Evolutionary conservation across 192 early-diverging fungal species (phyloP), one percentile per base, ranked within the genome.

Genomic region (Mortierella alpina): DNA sequence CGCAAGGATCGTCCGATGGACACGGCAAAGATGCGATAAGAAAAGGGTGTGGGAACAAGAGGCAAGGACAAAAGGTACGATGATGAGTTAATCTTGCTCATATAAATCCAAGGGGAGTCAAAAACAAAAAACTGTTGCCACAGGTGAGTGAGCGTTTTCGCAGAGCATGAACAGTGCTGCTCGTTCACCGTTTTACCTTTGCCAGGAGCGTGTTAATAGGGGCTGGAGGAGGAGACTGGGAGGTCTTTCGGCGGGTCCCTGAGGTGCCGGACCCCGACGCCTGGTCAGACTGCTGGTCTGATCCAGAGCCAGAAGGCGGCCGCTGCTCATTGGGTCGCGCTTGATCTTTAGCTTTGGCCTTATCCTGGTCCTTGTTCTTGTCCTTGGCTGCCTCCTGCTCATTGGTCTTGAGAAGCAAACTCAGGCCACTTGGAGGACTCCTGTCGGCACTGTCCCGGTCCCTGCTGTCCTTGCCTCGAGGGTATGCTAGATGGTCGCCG

Each of bases 381-480:
- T 59, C 41, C 10, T 62, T 53, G 51, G 72, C 10, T n/a, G 46
- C 57, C 59, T 74, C 52, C 23, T 70, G 44, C 20, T 79, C 69
- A 22, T 66, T 71, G 18, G 76, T 79, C 64, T 62, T 79, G 49
- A 79, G 63, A 22, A 79, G 46, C n/a, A 79, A 52, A 62, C 76
- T 79, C 41, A 79, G 58, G 17, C 76, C 76, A 60, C 76, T 79
- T 4, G 76, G 76, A 23, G 76, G 76, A 49, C 68, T 72, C n/a
- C 69, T 39, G 40, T 72, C 56, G 22, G 10, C 51, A 7, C 64
- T 57, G n/a, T 79, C 63, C 17, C 57, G 49, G 14, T 56, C 50
- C 15, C 59, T 31, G 22, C 42, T 57, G 59, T 57, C 41, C 46
- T 70, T 70, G 58, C 68, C 51, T 50, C 54, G 55, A 49, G 52